These are phyloP conservation scores for Claviceps monticola DNA, from an alignment of 2,329 filamentous ascomycete species.

Conservation along the genomic window DNA sequence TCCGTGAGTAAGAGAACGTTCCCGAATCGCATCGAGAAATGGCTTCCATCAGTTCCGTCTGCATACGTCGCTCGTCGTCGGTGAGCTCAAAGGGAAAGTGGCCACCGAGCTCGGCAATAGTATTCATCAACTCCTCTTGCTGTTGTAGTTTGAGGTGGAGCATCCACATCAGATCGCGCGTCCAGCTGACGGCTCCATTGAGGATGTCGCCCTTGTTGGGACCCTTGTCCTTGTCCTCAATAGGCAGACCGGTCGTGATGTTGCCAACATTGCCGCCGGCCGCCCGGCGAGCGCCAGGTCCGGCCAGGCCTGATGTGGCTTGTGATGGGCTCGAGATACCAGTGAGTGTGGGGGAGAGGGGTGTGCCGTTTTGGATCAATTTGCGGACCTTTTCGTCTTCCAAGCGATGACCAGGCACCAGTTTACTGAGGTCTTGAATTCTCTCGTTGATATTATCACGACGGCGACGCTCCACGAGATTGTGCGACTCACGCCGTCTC, in stretches of 20 bases:
- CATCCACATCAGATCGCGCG: constrained; percentile 95
- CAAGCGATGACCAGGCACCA: constrained; percentile 81
- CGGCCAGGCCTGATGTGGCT: constrained; percentile 78
- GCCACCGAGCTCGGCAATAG: constrained; percentile 58
- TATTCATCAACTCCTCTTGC: constrained; percentile 72
- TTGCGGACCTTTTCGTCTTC: constrained; percentile 97
- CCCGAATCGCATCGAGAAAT: constrained; percentile 64
- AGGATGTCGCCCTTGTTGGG: constrained; percentile 98
- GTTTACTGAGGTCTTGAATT: constrained; percentile 87
- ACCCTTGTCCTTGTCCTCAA: constrained; percentile 96
- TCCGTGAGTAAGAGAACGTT: constrained; percentile 74
- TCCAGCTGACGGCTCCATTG: constrained; percentile 95
- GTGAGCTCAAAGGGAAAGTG: constrained; percentile 68
- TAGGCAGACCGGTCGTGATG: constrained; percentile 81
- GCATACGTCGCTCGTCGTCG: constrained; percentile 93
- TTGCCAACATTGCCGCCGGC: constrained; percentile 56
- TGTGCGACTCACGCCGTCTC: constrained; percentile 84
- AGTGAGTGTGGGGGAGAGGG: constrained; percentile 69
- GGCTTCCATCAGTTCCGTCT: constrained; percentile 78
- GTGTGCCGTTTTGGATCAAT: constrained; percentile 82
- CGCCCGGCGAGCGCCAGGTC: constrained; percentile 69
- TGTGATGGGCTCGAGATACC: constrained; percentile 55
- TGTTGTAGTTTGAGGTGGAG: constrained; percentile 79
- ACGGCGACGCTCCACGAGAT: constrained; percentile 84
- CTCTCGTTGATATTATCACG: constrained; percentile 98